phyloP scores from a whole-genome alignment of 2,329 filamentous ascomycete genomes.

The Fonsecaea erecta region DNA sequence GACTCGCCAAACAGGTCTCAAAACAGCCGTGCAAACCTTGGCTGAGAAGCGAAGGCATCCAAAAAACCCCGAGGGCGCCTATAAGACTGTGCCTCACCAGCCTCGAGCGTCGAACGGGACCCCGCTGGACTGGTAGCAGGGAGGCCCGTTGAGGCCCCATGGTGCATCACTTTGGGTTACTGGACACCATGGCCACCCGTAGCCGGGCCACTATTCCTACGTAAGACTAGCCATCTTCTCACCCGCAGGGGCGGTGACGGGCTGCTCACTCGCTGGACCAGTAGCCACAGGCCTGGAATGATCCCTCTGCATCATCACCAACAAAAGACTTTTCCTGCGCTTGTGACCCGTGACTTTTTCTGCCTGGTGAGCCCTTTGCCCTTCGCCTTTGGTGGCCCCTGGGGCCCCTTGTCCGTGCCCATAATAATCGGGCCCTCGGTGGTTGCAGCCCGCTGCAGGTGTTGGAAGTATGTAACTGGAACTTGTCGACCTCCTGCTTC shows the following conservation, averaged over 20 bases:
- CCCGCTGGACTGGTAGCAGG: background rate
- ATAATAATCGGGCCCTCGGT: background rate
- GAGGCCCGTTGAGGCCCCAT: background rate
- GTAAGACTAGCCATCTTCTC: slow-evolving; percentile 17
- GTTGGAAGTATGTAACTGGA: background rate
- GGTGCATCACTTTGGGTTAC: slow-evolving; percentile 3
- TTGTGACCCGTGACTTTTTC: slow-evolving; percentile 5
- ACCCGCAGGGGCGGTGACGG: slow-evolving; percentile 20
- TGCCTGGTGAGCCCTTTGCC: background rate
- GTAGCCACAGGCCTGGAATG: slow-evolving; percentile 1
- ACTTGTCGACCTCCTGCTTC: background rate
- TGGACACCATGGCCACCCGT: background rate
- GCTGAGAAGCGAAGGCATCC: background rate
- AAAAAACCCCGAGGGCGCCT: background rate
- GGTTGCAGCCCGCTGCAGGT: background rate
- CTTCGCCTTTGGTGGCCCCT: background rate
- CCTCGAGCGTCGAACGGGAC: background rate
- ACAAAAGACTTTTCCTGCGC: slow-evolving; percentile 4
- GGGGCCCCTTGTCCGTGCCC: background rate
- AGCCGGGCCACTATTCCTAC: slow-evolving; percentile 7
- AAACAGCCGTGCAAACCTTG: background rate
- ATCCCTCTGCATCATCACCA: background rate
- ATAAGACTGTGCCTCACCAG: slow-evolving; percentile 3
- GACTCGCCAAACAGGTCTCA: slow-evolving; percentile 6
- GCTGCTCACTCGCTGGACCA: background rate